phyloP scores from a whole-genome alignment of 345 rosid species.

The Salix viminalis region DNA sequence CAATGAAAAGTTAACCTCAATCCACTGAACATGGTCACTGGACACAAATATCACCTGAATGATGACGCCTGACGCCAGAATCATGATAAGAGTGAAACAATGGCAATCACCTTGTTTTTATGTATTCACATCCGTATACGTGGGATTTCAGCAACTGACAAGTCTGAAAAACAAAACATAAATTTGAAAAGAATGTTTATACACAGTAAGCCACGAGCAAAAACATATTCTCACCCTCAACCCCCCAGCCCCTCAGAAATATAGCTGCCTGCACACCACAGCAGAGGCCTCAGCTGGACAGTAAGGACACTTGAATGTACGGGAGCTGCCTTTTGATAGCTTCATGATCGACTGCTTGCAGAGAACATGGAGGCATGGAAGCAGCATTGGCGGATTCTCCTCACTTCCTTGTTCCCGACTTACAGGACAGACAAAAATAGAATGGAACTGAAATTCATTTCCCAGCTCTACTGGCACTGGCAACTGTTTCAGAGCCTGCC shows the following conservation, averaged over 20 bases:
- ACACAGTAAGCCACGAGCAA: conserved; percentile 20
- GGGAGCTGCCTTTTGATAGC: conserved; percentile 50
- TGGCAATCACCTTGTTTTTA: background rate
- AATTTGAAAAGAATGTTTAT: conserved; percentile 27
- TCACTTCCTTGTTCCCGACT: conserved; percentile 64
- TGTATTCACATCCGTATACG: background rate
- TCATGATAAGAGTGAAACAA: background rate
- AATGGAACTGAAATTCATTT: conserved; percentile 64
- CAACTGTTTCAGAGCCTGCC: conserved; percentile 59
- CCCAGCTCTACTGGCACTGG: conserved; percentile 59
- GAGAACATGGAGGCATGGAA: conserved; percentile 68
- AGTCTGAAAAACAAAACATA: conserved; percentile 1
- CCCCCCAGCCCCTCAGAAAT: conserved; percentile 28
- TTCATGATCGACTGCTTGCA: conserved; percentile 68
- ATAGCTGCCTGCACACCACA: conserved; percentile 47
- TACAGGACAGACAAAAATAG: conserved; percentile 68
- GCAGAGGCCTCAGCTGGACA: conserved; percentile 52
- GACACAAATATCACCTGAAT: background rate
- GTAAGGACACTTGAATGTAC: conserved; percentile 58
- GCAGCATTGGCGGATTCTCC: conserved; percentile 67
- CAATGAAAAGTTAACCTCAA: background rate
- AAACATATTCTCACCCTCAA: background rate
- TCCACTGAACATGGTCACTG: background rate
- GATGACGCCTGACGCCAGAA: background rate
- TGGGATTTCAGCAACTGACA: conserved; percentile 2